Base-by-base conservation (phyloP, 495 filamentous ascomycete species). In the Podospora appendiculata region DNA sequence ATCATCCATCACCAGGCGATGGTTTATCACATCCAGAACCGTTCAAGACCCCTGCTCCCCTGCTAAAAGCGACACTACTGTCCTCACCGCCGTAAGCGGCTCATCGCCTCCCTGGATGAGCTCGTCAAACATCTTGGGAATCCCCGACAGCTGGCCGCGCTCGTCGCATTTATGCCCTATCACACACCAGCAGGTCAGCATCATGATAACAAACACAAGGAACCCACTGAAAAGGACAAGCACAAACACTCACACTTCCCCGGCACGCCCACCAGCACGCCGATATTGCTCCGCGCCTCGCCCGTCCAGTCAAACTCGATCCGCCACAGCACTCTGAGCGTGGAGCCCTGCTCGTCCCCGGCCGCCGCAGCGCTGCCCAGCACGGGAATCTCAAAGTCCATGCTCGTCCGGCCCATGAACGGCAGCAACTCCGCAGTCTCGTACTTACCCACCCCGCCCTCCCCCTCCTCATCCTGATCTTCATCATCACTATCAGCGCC, bases 241-340 rank as follows among this genome's bases (percentile, higher is more conserved):
- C n/a, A n/a, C n/a, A n/a, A n/a, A n/a, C n/a, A 73, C 76, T 70
- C 63, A 80, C 81, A 84, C 45, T 69, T 77, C 44, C 63, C 65
- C 33, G 79, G 79, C 16, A 74, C 53, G 10, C 70, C 66, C 3
- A 76, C 70, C 52, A 70, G 51, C 32, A 76, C 70, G 3, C 63
- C 57, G 25, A 85, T 60, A 45, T 64, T 64, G 52, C 73, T 80
- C 61, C 76, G 70, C 6, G 79, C 79, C 60, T 85, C 80, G 6
- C 82, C 82, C 0, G 79, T 80, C 80, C 80, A 83, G 58, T 84
- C 80, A 62, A 85, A 83, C 11, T 65, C 59, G 39, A 84, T 79
- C 33, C 58, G 61, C 82, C 82, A 85, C 61, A 67, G 63, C 13
- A 81, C 62, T n/a, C 75, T 67, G 35, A 73, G 48, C 51, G 48